Evolutionary conservation across 148 eudicot species (phyloP).

Genomic region (Gaultheria prostrata): DNA sequence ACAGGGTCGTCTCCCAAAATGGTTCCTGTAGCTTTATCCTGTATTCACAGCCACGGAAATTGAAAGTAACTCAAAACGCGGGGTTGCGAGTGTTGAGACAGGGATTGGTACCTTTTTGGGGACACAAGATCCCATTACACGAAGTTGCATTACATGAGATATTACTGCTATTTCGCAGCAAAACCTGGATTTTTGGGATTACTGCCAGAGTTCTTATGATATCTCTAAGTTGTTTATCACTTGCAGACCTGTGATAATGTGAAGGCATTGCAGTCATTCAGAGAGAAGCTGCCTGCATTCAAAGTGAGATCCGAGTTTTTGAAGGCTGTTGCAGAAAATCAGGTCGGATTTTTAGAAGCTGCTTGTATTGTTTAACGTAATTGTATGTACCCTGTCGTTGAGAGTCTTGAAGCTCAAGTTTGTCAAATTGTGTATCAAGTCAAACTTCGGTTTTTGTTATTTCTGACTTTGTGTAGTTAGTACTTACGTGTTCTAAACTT

Average conservation of each 20-base stretch:
- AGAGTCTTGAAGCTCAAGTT: background rate
- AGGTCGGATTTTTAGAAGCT: conserved; percentile 37
- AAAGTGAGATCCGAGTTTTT: conserved; percentile 75
- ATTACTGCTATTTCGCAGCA: background rate
- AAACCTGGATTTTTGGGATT: conserved; percentile 5
- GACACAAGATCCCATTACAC: background rate
- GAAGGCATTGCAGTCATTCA: conserved; percentile 65
- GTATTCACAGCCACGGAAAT: background rate
- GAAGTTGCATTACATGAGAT: background rate
- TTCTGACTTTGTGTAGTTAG: background rate
- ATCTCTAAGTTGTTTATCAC: conserved; percentile 12
- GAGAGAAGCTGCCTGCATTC: conserved; percentile 88
- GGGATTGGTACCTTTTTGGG: background rate
- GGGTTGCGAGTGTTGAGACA: background rate
- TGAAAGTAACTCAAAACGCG: background rate
- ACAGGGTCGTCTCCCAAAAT: background rate
- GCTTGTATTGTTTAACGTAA: background rate
- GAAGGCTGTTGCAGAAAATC: conserved; percentile 81
- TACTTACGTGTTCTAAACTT: background rate
- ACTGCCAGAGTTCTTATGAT: background rate
- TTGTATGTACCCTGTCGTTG: background rate
- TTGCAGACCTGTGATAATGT: conserved; percentile 58
- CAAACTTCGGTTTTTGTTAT: background rate
- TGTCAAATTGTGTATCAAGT: background rate
- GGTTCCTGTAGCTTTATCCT: background rate